Evolutionary conservation across 352 stramenopile genomes (phyloP).

Genomic region (Pythium oligandrum): DNA sequence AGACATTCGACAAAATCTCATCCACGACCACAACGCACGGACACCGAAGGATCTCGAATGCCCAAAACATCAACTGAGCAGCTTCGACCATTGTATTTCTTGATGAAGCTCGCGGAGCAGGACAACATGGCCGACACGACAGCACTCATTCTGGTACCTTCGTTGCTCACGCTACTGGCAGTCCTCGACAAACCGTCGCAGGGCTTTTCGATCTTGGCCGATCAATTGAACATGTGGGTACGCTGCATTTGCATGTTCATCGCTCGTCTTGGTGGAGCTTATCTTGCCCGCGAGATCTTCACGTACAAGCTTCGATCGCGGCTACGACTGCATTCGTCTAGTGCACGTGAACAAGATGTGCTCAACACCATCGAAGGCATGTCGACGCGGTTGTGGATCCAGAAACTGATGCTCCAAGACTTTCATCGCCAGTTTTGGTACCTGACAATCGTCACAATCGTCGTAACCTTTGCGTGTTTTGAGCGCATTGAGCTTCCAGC

Average conservation of each 20-base stretch:
- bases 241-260: slow-evolving; percentile 84
- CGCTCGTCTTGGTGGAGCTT: slow-evolving; percentile 60
- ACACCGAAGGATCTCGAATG: neutral
- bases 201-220: slow-evolving; percentile 52
- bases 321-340: slow-evolving; percentile 26
- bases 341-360: slow-evolving; percentile 8
- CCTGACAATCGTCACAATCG: slow-evolving; percentile 74
- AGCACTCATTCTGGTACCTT: slow-evolving; percentile 79
- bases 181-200: slow-evolving; percentile 71
- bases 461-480: slow-evolving; percentile 85
- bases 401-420: slow-evolving; percentile 82
- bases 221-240: slow-evolving; percentile 78
- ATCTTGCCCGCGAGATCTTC: slow-evolving; percentile 82
- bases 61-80: slow-evolving; percentile 21
- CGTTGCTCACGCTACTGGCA: slow-evolving; percentile 65
- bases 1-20: neutral
- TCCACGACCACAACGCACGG: neutral
- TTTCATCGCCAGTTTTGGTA: slow-evolving; percentile 87
- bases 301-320: slow-evolving; percentile 70
- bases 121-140: slow-evolving; percentile 88
- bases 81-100: slow-evolving; percentile 72
- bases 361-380: slow-evolving; percentile 51
- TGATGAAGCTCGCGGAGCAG: slow-evolving; percentile 86
- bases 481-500: slow-evolving; percentile 63
- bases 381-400: slow-evolving; percentile 72